phyloP scores from a whole-genome alignment of 345 rosid genomes.

The Capsella bursapastoris region DNA sequence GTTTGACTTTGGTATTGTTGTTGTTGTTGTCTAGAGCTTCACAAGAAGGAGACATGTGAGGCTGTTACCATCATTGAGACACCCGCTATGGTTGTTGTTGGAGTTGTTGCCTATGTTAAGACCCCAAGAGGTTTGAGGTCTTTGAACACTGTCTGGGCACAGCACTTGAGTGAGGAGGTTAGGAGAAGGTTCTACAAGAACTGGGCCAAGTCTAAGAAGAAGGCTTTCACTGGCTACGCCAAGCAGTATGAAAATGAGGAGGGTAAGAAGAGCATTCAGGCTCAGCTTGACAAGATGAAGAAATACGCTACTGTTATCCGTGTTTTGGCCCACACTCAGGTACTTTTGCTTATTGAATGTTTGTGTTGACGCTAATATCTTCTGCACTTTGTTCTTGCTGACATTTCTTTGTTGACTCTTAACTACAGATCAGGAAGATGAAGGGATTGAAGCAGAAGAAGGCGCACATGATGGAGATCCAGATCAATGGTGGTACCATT shows the following conservation, averaged over 20 bases:
- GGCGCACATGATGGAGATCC: constrained; percentile 88
- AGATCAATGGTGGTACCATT: constrained; percentile 80
- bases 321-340: constrained; percentile 90
- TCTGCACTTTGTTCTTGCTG: background rate
- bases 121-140: constrained; percentile 78
- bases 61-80: constrained; percentile 86
- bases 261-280: constrained; percentile 64
- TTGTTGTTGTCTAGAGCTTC: constrained; percentile 59
- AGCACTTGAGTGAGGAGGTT: constrained; percentile 84
- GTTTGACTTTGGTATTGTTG: background rate
- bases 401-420: background rate
- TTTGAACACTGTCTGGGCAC: constrained; percentile 86
- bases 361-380: background rate
- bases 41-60: constrained; percentile 93
- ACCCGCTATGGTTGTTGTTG: constrained; percentile 85
- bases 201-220: constrained; percentile 91
- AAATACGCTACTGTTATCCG: constrained; percentile 73
- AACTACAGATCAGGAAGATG: constrained; percentile 75
- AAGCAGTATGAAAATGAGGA: constrained; percentile 64
- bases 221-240: constrained; percentile 74
- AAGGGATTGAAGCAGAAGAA: constrained; percentile 93
- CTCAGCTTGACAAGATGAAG: constrained; percentile 87
- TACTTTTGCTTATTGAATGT: constrained; percentile 7
- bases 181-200: constrained; percentile 85
- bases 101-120: constrained; percentile 80